phyloP scores from a whole-genome alignment of 208 protist genomes.

The Herpetomonas tarakana region DNA sequence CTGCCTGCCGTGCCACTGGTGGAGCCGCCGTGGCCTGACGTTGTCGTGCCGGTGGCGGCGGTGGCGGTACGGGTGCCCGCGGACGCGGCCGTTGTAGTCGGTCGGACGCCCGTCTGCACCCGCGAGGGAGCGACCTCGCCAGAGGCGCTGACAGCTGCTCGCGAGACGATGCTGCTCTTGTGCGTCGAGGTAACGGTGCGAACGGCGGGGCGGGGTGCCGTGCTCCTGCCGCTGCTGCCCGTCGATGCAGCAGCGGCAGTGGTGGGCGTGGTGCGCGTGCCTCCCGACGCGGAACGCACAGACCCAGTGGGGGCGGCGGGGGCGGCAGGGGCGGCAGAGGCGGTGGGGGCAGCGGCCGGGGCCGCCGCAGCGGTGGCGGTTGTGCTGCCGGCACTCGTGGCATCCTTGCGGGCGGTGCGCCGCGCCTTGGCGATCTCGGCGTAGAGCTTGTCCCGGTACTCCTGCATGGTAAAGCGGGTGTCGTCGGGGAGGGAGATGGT shows the following conservation, averaged over 20 bases:
- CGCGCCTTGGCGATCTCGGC: constrained; percentile 71
- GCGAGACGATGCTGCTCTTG: constrained; percentile 12
- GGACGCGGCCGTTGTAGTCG: neutral
- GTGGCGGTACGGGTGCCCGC: neutral
- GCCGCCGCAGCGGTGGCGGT: constrained; percentile 1
- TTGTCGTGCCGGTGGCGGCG: neutral
- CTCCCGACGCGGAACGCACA: constrained; percentile 1
- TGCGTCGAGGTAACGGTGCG: constrained; percentile 11
- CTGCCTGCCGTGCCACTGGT: neutral
- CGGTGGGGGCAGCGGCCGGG: constrained; percentile 2
- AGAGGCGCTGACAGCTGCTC: constrained; percentile 3
- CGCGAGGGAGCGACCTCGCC: neutral
- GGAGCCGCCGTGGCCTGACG: neutral
- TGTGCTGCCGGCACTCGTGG: constrained; percentile 5
- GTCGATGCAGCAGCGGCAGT: constrained; percentile 7
- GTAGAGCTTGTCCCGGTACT: constrained; percentile 94
- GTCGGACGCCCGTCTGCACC: neutral
- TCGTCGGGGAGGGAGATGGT: constrained; percentile 93
- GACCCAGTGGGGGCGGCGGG: constrained; percentile 9
- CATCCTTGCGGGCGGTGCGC: constrained; percentile 23
- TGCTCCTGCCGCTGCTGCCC: constrained; percentile 9
- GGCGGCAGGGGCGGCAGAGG: constrained; percentile 9
- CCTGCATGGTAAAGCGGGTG: constrained; percentile 91
- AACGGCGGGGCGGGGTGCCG: constrained; percentile 7
- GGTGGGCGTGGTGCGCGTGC: constrained; percentile 9